Conservation (phyloP, 805 yeast species). For the Pichia occidentalis region DNA sequence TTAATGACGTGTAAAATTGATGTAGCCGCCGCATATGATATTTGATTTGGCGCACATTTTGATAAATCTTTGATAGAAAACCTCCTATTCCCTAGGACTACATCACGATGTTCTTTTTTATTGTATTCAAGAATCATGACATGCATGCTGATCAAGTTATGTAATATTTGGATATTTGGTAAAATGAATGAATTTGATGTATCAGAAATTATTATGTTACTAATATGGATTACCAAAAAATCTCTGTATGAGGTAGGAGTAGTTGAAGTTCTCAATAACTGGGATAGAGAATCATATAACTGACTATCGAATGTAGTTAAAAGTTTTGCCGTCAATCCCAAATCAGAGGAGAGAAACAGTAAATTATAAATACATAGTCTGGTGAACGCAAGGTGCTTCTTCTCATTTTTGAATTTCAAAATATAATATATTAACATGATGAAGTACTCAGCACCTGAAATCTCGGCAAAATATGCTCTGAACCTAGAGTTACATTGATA, state of each 20-base stretch:
- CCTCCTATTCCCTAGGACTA: conserved; percentile 17
- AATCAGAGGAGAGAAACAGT: conserved; percentile 39
- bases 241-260: conserved; percentile 52
- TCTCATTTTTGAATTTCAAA: conserved; percentile 38
- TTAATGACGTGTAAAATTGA: conserved; percentile 38
- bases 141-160: conserved; percentile 48
- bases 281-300: conserved; percentile 46
- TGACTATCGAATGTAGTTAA: conserved; percentile 39
- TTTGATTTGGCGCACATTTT: conserved; percentile 26
- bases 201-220: conserved; percentile 35
- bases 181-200: conserved; percentile 33
- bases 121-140: conserved; percentile 4
- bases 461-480: conserved; percentile 37
- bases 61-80: conserved; percentile 12
- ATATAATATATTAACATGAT: conserved; percentile 53
- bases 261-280: conserved; percentile 36
- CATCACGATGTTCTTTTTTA: conserved; percentile 5
- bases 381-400: conserved; percentile 36
- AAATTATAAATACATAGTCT: conserved; percentile 47
- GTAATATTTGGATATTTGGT: conserved; percentile 51
- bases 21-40: conserved; percentile 46
- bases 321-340: conserved; percentile 33
- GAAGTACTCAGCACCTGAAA: conserved; percentile 44
- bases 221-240: conserved; percentile 49
- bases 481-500: conserved; percentile 64